Evolutionary conservation across 2,329 filamentous ascomycete genomes (phyloP).

Genomic region (Colletotrichum cordylinicola): DNA sequence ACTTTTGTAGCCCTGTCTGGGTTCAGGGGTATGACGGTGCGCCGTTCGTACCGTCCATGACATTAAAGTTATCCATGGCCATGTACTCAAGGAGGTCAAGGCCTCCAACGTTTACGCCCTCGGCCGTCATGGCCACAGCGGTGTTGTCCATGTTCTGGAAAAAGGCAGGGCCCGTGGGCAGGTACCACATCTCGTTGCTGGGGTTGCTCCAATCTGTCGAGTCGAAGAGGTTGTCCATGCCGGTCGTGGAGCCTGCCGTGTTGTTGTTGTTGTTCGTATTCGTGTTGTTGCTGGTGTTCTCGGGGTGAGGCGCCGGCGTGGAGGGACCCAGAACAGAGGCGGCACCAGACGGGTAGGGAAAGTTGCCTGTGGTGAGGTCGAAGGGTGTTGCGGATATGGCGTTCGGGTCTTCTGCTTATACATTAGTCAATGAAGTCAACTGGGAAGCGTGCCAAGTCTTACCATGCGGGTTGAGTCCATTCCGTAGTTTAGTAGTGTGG

Average conservation of each 20-base stretch:
- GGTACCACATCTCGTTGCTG: conserved; percentile 70
- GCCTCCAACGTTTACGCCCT: conserved; percentile 71
- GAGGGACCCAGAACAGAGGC: conserved; percentile 54
- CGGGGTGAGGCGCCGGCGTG: conserved; percentile 50
- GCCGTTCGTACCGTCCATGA: conserved; percentile 23
- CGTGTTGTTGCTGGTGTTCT: conserved; percentile 27
- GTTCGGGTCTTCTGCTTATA: conserved; percentile 24
- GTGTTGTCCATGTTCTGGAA: conserved; percentile 69
- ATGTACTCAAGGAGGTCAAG: conserved; percentile 72
- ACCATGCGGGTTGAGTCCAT: conserved; percentile 44
- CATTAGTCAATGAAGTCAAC: conserved; percentile 19
- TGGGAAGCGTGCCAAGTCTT: conserved; percentile 25
- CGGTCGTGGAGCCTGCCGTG: not conserved
- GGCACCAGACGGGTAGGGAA: conserved; percentile 56
- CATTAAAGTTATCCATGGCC: conserved; percentile 61
- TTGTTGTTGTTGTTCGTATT: conserved; percentile 31
- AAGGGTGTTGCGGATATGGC: conserved; percentile 70
- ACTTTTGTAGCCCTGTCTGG: not conserved
- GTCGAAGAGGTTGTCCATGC: conserved; percentile 49
- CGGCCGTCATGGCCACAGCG: conserved; percentile 69
- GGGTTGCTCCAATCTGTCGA: conserved; percentile 57
- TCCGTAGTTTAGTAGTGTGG: conserved; percentile 45
- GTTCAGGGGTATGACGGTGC: conserved; percentile 12
- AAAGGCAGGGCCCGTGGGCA: conserved; percentile 67
- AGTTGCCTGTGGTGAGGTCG: conserved; percentile 59